Base-by-base conservation (phyloP, 1,284 basidiomycete genomes). In the Ceratobasidium sp. region DNA sequence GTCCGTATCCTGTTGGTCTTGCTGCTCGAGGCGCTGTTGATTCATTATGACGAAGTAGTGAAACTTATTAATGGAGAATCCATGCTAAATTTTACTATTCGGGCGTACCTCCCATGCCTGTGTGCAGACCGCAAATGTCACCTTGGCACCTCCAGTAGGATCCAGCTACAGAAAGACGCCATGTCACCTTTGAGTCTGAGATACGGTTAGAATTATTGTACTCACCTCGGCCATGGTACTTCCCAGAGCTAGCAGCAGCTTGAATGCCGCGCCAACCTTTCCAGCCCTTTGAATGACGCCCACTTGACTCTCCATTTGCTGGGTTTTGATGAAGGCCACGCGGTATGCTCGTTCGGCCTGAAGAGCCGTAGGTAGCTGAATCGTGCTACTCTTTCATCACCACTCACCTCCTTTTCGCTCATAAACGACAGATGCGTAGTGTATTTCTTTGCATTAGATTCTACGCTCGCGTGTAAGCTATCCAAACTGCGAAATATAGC, bases 181-280 rank as follows among this genome's bases (percentile, higher is more conserved):
- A 4, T 55, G n/a, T n/a, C n/a, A n/a, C n/a, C n/a, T n/a, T n/a
- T 71, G 54, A 10, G 30, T 48, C 27, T 4, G 16, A 27, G 18
- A 41, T 18, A 3, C 18, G 6, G 4, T 27, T 18, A 46, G 52
- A 38, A 30, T 59, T 4, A 41, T 23, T 30, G 4, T 2, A 57
- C 69, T 46, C 20, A 48, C 69, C 54, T 71, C 69, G 4, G 69
- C 69, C 6, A 60, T n/a, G 7, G 54, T n/a, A 3, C n/a, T 30
- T 14, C 54, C 69, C 5, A 71, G 16, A 5, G 38, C 38, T 14
- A 71, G 69, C 4, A 71, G 20, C 12, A 38, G 23, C 55, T 60
- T 59, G 41, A 71, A 59, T 23, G 57, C 57, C 6, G 3, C 41
- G 12, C 44, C 52, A 10, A 23, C 55, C 18, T 46, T 71, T 23